Conservation (phyloP, 768 basidiomycete species). For the Holtermannia corniformis region DNA sequence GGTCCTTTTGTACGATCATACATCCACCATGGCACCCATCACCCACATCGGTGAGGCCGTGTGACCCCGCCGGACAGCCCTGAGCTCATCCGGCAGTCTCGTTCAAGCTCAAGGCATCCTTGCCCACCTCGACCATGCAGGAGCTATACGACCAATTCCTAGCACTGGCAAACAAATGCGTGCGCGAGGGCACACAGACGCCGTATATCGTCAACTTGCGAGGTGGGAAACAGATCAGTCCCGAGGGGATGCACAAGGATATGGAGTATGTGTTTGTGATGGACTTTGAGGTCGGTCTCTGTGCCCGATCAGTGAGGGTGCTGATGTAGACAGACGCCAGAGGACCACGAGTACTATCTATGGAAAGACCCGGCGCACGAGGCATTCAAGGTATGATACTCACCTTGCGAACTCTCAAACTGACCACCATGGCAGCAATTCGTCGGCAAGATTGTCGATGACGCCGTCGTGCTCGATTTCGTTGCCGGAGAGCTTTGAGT, state of each 20-base stretch:
- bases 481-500: background rate
- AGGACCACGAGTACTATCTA: slow-evolving; percentile 33
- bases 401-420: no score
- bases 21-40: background rate
- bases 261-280: slow-evolving; percentile 28
- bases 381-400: slow-evolving; percentile 36
- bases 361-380: slow-evolving; percentile 26
- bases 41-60: background rate
- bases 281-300: slow-evolving; percentile 36
- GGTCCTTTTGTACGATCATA: no score
- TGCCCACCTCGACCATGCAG: background rate
- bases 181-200: slow-evolving; percentile 8
- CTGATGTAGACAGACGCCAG: slow-evolving; percentile 7
- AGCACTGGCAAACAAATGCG: slow-evolving; percentile 21
- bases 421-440: no score
- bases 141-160: slow-evolving; percentile 24
- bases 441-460: background rate
- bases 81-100: slow-evolving; percentile 1
- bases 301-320: slow-evolving; percentile 9
- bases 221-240: slow-evolving; percentile 29
- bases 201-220: slow-evolving; percentile 23
- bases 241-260: slow-evolving; percentile 24
- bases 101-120: slow-evolving; percentile 3
- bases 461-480: slow-evolving; percentile 13
- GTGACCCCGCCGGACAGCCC: background rate